Evolutionary conservation across 495 filamentous ascomycete species (phyloP).

Genomic region (Pseudomonodictys pantanalensis): DNA sequence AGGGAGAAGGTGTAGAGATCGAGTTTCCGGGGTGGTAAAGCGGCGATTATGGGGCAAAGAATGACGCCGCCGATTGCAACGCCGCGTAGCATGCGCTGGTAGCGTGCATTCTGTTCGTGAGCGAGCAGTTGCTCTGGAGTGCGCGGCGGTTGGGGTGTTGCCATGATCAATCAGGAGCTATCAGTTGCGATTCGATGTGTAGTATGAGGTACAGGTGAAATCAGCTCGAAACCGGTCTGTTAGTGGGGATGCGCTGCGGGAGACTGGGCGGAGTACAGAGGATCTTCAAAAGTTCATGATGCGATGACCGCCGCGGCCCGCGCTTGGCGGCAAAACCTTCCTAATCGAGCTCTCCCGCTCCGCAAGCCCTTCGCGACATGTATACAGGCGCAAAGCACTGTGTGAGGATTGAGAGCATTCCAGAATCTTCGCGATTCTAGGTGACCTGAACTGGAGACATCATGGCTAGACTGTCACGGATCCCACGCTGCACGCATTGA

Average conservation of each 20-base stretch:
- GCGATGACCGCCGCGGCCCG: background rate
- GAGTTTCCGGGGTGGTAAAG: constrained; percentile 77
- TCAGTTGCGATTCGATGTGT: background rate
- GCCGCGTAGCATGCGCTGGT: constrained; percentile 56
- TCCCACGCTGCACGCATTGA: too few species aligned
- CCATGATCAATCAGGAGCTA: constrained; percentile 1
- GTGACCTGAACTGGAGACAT: too few species aligned
- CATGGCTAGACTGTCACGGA: too few species aligned
- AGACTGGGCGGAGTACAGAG: background rate
- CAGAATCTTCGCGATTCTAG: too few species aligned
- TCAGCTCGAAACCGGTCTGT: background rate
- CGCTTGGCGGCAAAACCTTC: constrained; percentile 12
- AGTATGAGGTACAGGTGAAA: background rate
- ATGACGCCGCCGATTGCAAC: constrained; percentile 62
- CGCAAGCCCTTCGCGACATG: too few species aligned
- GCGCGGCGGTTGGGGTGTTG: constrained; percentile 22
- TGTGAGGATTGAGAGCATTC: too few species aligned
- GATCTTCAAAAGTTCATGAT: constrained; percentile 5
- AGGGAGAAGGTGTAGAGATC: constrained; percentile 66
- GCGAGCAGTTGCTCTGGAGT: constrained; percentile 29
- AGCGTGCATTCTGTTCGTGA: constrained; percentile 34
- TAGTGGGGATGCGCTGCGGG: background rate
- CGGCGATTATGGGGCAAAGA: constrained; percentile 64
- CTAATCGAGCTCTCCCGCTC: background rate
- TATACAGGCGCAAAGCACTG: too few species aligned